These are phyloP conservation scores for Botrytis fabae DNA, from an alignment of 2,329 filamentous ascomycete species.

Conservation along the genomic window DNA sequence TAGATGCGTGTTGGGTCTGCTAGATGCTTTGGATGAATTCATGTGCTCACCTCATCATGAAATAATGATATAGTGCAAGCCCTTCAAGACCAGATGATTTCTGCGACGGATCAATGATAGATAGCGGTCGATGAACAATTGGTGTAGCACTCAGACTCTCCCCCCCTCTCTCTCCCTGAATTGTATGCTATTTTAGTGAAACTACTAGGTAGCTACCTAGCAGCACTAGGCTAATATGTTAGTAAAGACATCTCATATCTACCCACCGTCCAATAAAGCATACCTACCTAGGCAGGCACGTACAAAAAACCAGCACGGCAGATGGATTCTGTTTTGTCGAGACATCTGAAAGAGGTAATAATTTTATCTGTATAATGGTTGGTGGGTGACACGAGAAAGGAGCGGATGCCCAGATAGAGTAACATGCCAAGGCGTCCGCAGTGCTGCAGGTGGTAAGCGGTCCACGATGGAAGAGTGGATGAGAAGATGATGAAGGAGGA, in stretches of 20 bases:
- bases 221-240: background rate
- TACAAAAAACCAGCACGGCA: background rate
- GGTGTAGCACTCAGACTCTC: background rate
- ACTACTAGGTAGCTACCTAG: background rate
- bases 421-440: conserved; percentile 8
- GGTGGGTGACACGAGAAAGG: background rate
- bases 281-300: background rate
- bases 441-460: background rate
- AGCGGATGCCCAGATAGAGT: too few relatives aligned
- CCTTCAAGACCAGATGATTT: background rate
- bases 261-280: background rate
- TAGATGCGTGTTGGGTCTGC: background rate
- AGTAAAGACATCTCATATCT: background rate
- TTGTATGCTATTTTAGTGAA: background rate
- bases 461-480: background rate
- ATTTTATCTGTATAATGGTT: background rate
- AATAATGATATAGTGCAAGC: background rate
- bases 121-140: background rate
- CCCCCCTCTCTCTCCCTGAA: background rate
- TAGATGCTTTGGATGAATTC: background rate
- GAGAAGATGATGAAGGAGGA: background rate
- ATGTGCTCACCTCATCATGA: background rate
- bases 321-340: background rate
- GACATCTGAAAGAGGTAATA: background rate
- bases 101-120: background rate